phyloP scores from a whole-genome alignment of 345 rosid genomes.

The Litchi chinensis region DNA sequence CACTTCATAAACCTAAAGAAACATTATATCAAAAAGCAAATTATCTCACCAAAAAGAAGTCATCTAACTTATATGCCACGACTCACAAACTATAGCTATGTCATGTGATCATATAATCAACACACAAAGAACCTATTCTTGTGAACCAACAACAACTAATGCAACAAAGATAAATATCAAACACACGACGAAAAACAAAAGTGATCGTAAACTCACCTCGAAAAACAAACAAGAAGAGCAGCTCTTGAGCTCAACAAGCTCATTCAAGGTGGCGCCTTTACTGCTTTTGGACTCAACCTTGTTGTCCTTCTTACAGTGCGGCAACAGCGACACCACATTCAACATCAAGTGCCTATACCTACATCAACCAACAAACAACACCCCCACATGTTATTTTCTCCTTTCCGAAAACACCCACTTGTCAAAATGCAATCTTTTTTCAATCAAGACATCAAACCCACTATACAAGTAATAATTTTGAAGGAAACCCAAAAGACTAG shows the following conservation, averaged over 20 bases:
- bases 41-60: not conserved
- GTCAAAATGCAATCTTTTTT: not conserved
- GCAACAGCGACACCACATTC: slow-evolving; percentile 86
- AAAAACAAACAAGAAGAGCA: slow-evolving; percentile 87
- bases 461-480: not conserved
- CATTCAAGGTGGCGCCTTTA: slow-evolving; percentile 80
- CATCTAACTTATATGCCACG: not conserved
- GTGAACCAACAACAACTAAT: not conserved
- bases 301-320: slow-evolving; percentile 95
- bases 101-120: no score
- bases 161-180: not conserved
- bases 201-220: slow-evolving; percentile 52
- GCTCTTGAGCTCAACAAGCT: slow-evolving; percentile 85
- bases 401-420: not conserved
- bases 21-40: not conserved
- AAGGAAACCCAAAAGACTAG: not conserved
- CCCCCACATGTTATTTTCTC: not conserved
- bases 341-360: slow-evolving; percentile 98
- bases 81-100: not conserved
- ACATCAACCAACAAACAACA: not conserved
- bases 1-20: not conserved
- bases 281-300: slow-evolving; percentile 83
- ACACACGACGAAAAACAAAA: not conserved
- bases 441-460: not conserved
- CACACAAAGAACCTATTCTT: not conserved